Evolutionary conservation across 768 basidiomycete genomes (phyloP).

Genomic region (Lentinula edodes): DNA sequence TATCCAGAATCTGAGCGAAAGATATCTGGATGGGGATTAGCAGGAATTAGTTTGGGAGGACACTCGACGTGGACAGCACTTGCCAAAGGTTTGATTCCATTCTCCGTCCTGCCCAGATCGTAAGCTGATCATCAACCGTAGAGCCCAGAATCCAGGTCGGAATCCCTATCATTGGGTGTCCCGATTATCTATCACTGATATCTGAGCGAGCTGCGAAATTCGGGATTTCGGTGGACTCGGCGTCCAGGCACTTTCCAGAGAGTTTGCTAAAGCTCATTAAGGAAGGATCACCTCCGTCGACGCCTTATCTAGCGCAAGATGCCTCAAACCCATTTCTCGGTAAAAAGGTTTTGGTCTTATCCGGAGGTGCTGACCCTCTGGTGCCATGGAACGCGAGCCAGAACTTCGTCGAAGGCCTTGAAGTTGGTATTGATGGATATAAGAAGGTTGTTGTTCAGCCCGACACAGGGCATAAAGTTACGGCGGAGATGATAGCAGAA

Average conservation of each 20-base stretch:
- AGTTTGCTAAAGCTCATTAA: constrained; percentile 44
- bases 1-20: constrained; percentile 60
- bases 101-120: neutral
- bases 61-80: constrained; percentile 78
- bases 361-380: constrained; percentile 56
- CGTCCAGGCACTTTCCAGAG: constrained; percentile 40
- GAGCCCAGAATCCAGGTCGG: constrained; percentile 41
- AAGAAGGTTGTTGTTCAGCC: constrained; percentile 52
- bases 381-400: constrained; percentile 62
- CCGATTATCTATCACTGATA: constrained; percentile 58
- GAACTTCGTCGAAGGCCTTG: constrained; percentile 49
- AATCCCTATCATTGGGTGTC: constrained; percentile 63
- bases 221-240: constrained; percentile 24
- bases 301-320: constrained; percentile 33
- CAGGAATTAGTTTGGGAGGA: constrained; percentile 79
- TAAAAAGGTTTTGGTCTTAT: constrained; percentile 70
- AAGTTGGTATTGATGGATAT: constrained; percentile 46
- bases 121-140: constrained; percentile 12
- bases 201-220: constrained; percentile 43
- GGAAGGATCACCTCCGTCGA: constrained; percentile 37
- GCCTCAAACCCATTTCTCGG: constrained; percentile 54
- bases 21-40: constrained; percentile 64
- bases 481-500: constrained; percentile 52
- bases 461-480: constrained; percentile 58
- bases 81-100: constrained; percentile 28